Conservation (phyloP, 306 rosid genomes). For the Vigna hirtella region DNA sequence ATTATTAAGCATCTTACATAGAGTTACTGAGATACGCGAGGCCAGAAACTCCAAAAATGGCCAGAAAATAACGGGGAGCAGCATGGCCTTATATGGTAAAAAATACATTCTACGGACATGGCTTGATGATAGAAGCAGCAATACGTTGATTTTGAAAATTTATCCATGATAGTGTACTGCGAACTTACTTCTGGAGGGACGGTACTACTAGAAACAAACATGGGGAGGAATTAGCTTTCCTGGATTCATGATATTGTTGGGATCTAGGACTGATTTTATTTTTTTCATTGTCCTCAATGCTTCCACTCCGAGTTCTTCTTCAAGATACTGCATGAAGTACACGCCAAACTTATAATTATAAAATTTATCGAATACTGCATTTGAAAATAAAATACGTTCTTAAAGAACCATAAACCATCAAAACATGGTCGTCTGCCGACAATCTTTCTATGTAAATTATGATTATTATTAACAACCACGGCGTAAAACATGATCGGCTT, state of each 20-base stretch:
- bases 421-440: neutral
- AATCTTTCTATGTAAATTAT: slow-evolving; percentile 25
- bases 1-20: too few relatives aligned
- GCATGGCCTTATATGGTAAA: slow-evolving; percentile 23
- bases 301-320: slow-evolving; percentile 85
- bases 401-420: slow-evolving; percentile 35
- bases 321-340: slow-evolving; percentile 70
- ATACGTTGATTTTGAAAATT: neutral
- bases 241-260: slow-evolving; percentile 90
- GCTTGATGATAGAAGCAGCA: slow-evolving; percentile 3
- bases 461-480: slow-evolving; percentile 28
- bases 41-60: too few relatives aligned
- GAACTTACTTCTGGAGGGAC: slow-evolving; percentile 28
- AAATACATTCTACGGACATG: slow-evolving; percentile 31
- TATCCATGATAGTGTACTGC: slow-evolving; percentile 3
- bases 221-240: slow-evolving; percentile 97
- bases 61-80: neutral
- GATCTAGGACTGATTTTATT: slow-evolving; percentile 85
- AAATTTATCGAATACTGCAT: neutral
- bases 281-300: slow-evolving; percentile 87
- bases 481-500: neutral
- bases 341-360: slow-evolving; percentile 24
- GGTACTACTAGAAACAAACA: slow-evolving; percentile 67
- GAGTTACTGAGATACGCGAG: too few relatives aligned
- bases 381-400: neutral